These are phyloP conservation scores for Allantophomopsis lycopodina DNA, from an alignment of 2,329 filamentous ascomycete genomes.

Conservation along the genomic window DNA sequence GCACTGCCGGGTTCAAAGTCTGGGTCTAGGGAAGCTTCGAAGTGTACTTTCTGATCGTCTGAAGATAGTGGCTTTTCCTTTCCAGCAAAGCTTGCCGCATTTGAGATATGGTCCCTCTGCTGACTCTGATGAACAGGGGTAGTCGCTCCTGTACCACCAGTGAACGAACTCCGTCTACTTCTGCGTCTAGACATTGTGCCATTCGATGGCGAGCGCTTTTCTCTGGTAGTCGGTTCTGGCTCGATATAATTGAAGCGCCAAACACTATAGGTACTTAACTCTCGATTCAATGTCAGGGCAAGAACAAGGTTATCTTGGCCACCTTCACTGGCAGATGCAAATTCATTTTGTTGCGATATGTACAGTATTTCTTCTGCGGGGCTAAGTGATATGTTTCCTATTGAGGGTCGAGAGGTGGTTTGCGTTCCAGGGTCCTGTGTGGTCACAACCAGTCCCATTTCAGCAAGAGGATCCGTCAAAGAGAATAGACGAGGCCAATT, in stretches of 20 bases:
- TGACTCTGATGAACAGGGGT: slow-evolving; percentile 47
- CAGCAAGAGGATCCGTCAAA: slow-evolving; percentile 72
- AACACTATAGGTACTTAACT: slow-evolving; percentile 64
- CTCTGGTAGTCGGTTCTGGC: slow-evolving; percentile 38
- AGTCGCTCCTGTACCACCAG: slow-evolving; percentile 60
- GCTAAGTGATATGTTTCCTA: slow-evolving; percentile 40
- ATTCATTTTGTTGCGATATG: slow-evolving; percentile 53
- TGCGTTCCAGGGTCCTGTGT: slow-evolving; percentile 23
- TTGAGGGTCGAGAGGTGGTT: not conserved
- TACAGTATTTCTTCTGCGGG: slow-evolving; percentile 74
- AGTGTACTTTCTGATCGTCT: slow-evolving; percentile 31
- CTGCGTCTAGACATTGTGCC: slow-evolving; percentile 31
- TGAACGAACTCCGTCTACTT: slow-evolving; percentile 47
- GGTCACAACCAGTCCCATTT: slow-evolving; percentile 69
- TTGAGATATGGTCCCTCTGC: slow-evolving; percentile 34
- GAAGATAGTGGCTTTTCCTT: slow-evolving; percentile 2
- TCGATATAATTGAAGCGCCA: slow-evolving; percentile 74
- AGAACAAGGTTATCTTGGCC: slow-evolving; percentile 47
- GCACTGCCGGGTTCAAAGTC: slow-evolving; percentile 41
- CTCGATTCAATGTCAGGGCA: slow-evolving; percentile 68
- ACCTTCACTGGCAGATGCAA: slow-evolving; percentile 22
- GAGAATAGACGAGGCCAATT: slow-evolving; percentile 68
- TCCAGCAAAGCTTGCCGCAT: slow-evolving; percentile 64
- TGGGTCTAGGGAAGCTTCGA: slow-evolving; percentile 59
- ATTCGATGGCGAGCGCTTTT: slow-evolving; percentile 11